These are phyloP conservation scores for Fragilariopsis cylindrus DNA, from an alignment of 108 stramenopile genomes.

Conservation along the genomic window DNA sequence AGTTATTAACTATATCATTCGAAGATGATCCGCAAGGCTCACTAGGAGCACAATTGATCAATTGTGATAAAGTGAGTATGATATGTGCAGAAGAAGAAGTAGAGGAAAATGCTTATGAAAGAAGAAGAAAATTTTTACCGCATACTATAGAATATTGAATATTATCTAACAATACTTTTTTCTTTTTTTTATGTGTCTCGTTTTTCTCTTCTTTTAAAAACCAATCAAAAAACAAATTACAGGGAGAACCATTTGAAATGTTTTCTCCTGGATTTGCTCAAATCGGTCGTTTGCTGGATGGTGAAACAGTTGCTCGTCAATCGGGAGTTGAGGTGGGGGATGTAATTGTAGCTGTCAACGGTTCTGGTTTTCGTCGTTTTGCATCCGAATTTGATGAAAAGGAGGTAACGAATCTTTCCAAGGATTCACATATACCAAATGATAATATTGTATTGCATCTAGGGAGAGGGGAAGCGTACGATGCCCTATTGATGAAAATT, in stretches of 20 bases:
- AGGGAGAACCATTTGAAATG: slow-evolving; percentile 72
- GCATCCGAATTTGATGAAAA: slow-evolving; percentile 71
- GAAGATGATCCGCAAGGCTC: slow-evolving; percentile 62
- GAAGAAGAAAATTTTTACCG: neutral
- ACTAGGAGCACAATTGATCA: slow-evolving; percentile 66
- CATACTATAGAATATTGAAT: neutral
- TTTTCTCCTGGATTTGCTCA: slow-evolving; percentile 71
- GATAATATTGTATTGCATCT: slow-evolving; percentile 29
- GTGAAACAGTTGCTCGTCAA: slow-evolving; percentile 64
- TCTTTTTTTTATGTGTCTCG: neutral
- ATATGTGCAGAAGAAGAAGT: neutral
- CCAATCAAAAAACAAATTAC: neutral
- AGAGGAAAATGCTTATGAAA: neutral
- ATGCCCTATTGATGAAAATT: slow-evolving; percentile 52
- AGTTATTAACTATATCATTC: slow-evolving; percentile 65
- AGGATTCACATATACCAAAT: slow-evolving; percentile 25
- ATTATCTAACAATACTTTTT: neutral
- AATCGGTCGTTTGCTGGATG: slow-evolving; percentile 52
- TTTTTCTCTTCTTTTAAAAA: neutral
- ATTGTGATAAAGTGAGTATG: slow-evolving; percentile 61
- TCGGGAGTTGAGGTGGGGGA: slow-evolving; percentile 70
- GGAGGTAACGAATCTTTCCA: slow-evolving; percentile 54
- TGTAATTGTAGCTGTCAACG: slow-evolving; percentile 76
- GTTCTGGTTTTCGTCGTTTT: slow-evolving; percentile 72
- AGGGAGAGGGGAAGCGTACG: slow-evolving; percentile 44